Conservation (phyloP, 2,329 filamentous ascomycete species). For the Pseudogymnoascus sp. region DNA sequence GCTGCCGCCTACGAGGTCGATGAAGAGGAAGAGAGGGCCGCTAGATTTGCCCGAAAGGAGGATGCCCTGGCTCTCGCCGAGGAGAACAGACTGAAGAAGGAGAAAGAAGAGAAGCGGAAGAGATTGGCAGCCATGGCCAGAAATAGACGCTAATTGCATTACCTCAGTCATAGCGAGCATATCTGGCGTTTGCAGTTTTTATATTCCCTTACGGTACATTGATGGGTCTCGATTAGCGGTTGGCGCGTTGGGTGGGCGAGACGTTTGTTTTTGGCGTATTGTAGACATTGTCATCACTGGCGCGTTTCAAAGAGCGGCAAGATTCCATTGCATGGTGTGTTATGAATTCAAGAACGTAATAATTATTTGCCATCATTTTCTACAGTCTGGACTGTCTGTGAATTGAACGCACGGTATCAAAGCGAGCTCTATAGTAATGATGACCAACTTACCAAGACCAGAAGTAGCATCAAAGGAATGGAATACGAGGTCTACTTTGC, state of each 20-base stretch:
- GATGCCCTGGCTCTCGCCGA: constrained; percentile 57
- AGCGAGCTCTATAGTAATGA: background rate
- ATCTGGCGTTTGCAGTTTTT: background rate
- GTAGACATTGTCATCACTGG: constrained; percentile 7
- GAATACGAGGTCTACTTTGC: background rate
- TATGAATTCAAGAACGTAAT: constrained; percentile 1
- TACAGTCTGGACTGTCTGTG: background rate
- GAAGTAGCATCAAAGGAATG: background rate
- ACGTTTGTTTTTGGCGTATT: constrained; percentile 3
- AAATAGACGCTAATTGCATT: constrained; percentile 15
- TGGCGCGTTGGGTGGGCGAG: constrained; percentile 2
- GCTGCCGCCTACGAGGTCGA: constrained; percentile 67
- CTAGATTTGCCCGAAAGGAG: constrained; percentile 55
- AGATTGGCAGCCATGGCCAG: constrained; percentile 27
- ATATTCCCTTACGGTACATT: background rate
- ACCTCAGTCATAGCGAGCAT: constrained; percentile 3
- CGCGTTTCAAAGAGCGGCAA: background rate
- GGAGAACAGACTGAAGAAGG: constrained; percentile 51
- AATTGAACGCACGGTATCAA: background rate
- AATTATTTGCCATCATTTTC: background rate
- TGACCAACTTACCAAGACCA: background rate
- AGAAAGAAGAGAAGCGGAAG: constrained; percentile 46
- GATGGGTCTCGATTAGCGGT: constrained; percentile 4
- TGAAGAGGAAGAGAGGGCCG: constrained; percentile 57
- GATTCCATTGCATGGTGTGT: background rate